Evolutionary conservation across 257 asterid species (phyloP), one percentile per base, ranked within the genome.

Genomic region (Solanum pinnatisectum): DNA sequence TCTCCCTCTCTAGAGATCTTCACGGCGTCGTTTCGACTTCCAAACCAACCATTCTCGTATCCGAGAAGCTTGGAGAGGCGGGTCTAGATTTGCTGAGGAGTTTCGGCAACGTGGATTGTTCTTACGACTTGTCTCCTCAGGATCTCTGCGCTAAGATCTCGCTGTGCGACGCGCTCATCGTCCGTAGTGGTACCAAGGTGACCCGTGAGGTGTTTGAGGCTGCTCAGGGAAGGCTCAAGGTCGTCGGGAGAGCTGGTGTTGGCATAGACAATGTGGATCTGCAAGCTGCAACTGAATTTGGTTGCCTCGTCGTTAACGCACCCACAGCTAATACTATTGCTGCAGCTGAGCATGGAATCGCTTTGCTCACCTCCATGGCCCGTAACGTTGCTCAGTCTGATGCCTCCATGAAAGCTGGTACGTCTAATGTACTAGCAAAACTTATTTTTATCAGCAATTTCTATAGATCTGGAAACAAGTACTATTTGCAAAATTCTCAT

Each of bases 201-300:
- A 96, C 96, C 33, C 94, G 99, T n/a, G 92, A 93, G 91, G 97
- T 96, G 67, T 95, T 96, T 25, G 98, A 95, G 90, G 96, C 98
- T 33, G 95, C 98, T 27, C 90, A 92, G 88, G 99, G 99, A 84
- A 92, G 90, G 72, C 91, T 96, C 67, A 96, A 93, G 92, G 98
- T 96, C 10, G 99, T 95, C 0, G 99, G 99, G 7, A 92, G 99
- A 71, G 99, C 99, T 10, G 99, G 99, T 7, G 99, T 96, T 9
- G 99, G 99, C 40, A 96, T 96, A 49, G 99, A 96, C 35, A 96
- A 96, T 84, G 99, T 96, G 89, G 99, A 96, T 95, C 98, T 96
- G 89, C 98, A 94, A 89, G 98, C 98, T 23, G 99, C 99, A 16
- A 96, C 99, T 49, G 99, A 96, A 91, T 90, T 88, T 16, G 99